Evolutionary conservation across 2,329 filamentous ascomycete species (phyloP), one percentile per base, ranked within the genome.

Genomic region (Myriangium duriaei): DNA sequence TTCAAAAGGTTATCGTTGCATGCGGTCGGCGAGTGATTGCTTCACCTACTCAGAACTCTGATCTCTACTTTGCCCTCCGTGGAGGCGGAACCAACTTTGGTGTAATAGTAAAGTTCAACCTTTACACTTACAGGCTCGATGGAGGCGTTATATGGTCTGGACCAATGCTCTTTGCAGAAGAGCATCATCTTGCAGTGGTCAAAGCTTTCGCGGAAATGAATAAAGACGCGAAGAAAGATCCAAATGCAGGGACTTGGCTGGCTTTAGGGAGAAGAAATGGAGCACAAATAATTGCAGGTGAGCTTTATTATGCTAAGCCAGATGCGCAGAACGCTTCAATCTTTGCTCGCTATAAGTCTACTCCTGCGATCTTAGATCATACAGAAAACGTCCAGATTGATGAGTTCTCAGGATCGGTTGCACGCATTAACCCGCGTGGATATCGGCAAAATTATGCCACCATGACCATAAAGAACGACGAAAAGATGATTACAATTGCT

Each of bases 11-110:
- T 4, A 70, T 76, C 3, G 58, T 74, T 1, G 63, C 67, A 11
- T 60, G 67, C 43, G 66, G 69, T 5, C 50, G 54, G 4, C 59
- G 73, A 30, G 53, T 69, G 28, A 64, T 60, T 3, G 69, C 64
- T 2, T 67, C 60, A 11, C 47, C 49, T 4, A 49, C 48, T 1
- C 49, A 55, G 7, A 55, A 74, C 42, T 42, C 60, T 0, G 70
- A 74, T 40, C 57, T 77, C 5, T 74, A 60, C 52, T 59, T 58
- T 44, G 69, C 66, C 1, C 60, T 76, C 3, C 66, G 67, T 39
- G 73, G 72, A 7, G 51, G 51, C 15, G 72, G 73, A 11, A 71
- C 64, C 52, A 74, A 71, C 49, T 52, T 42, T 21, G 51, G 46
- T 13, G 42, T 52, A 9, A 50, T 48, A 9, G 40, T 42, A 11